Evolutionary conservation across 495 filamentous ascomycete genomes (phyloP), one percentile per base, ranked within the genome.

Genomic region (Pseudomonodictys pantanalensis): DNA sequence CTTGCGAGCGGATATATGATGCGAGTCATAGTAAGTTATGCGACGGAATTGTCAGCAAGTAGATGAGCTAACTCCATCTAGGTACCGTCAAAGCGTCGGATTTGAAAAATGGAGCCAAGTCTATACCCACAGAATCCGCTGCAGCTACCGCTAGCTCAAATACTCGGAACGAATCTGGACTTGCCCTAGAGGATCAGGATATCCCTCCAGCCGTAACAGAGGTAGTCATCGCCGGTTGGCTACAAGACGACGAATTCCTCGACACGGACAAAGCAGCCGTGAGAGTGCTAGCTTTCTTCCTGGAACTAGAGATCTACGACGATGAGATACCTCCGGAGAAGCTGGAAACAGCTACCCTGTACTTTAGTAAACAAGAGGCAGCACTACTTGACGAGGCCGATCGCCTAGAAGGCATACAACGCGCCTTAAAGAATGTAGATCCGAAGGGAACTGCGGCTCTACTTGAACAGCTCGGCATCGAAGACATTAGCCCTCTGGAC

Each of bases 361-460:
- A 58, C 24, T 49, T 58, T 25, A 43, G 62, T 17, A 28, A 39
- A 3, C 29, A 45, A 23, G 58, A 47, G 18, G 39, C 23, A 0
- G 25, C 56, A 20, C 46, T 67, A 11, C 23, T 67, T 2, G 47
- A 44, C 11, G 64, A 67, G 48, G 55, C 48, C 11, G 42, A 48
- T 0, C 48, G 60, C 18, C 45, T 67, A 30, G 38, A 52, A 3
- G 44, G 39, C 7, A 26, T 67, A 9, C 33, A 38, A 24, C 38
- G n/a, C 20, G 59, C 49, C 11, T 29, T 62, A 9, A 62, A 67
- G 30, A 41, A 33, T 6, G 11, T 17, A 28, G 64, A 67, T 52
- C 60, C 64, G 1, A 23, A 47, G 10, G 60, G 64, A 1, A 67
- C 64, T 7, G 30, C 54, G n/a, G 20, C 53, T 12, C 30, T 67